Conservation (phyloP, 2,329 filamentous ascomycete genomes). For the Arthroderma uncinatum region DNA sequence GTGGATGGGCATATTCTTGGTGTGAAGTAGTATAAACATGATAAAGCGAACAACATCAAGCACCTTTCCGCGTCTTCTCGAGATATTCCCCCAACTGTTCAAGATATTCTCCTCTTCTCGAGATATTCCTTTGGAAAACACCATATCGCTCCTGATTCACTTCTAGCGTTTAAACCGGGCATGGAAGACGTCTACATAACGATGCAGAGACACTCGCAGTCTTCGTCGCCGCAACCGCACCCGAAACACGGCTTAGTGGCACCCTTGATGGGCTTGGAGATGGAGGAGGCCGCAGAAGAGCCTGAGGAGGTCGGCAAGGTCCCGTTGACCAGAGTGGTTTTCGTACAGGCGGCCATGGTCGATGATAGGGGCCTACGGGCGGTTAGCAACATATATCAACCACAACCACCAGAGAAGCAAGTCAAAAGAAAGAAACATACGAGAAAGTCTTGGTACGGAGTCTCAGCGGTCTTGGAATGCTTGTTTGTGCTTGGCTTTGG, state of each 20-base stretch:
- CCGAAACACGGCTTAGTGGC: slow-evolving; percentile 33
- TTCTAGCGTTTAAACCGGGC: neutral
- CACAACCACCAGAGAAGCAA: too few species aligned
- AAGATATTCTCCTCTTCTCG: too few species aligned
- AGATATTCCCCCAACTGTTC: too few species aligned
- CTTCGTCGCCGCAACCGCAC: slow-evolving; percentile 32
- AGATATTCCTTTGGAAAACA: too few species aligned
- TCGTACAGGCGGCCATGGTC: slow-evolving; percentile 6
- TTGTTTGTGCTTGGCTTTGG: neutral
- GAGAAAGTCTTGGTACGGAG: neutral
- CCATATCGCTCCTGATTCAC: neutral
- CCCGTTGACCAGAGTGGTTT: slow-evolving; percentile 20
- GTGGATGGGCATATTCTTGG: too few species aligned
- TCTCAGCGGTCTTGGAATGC: neutral
- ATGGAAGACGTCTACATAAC: slow-evolving; percentile 24
- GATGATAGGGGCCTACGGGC: neutral
- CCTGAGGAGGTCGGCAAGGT: slow-evolving; percentile 26
- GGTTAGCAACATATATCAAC: neutral
- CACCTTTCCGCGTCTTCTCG: too few species aligned
- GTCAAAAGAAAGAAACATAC: neutral
- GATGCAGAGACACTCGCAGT: slow-evolving; percentile 33
- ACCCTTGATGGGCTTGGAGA: slow-evolving; percentile 30
- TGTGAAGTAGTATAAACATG: too few species aligned
- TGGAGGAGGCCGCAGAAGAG: slow-evolving; percentile 24
- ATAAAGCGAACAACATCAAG: too few species aligned